Evolutionary conservation across 768 basidiomycete genomes (phyloP).

Genomic region (Lactarius vividus): DNA sequence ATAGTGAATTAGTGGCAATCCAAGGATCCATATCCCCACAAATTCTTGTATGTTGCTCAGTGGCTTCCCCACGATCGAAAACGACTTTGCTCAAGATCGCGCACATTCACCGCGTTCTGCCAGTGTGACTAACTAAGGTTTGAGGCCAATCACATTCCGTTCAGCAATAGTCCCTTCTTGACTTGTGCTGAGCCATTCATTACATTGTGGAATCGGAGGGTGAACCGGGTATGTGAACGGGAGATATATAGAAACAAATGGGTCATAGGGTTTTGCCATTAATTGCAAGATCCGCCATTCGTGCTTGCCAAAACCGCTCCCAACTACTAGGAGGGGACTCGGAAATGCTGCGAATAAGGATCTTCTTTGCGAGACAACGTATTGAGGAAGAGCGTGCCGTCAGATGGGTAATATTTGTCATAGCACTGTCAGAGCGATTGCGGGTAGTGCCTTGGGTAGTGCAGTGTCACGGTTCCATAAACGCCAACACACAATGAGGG

Average conservation of each 20-base stretch:
- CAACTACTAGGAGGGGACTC: too few species aligned
- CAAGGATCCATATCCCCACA: not conserved
- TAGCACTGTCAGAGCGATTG: too few species aligned
- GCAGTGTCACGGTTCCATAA: too few species aligned
- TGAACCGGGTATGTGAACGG: not conserved
- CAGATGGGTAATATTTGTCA: too few species aligned
- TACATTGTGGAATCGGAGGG: not conserved
- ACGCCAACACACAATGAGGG: not conserved
- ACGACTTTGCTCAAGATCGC: not conserved
- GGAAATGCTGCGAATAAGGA: too few species aligned
- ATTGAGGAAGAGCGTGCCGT: too few species aligned
- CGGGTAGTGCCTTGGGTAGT: too few species aligned
- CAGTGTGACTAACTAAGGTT: not conserved
- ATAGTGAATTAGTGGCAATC: not conserved
- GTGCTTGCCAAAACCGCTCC: too few species aligned
- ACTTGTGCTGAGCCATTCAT: not conserved
- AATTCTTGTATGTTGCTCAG: not conserved
- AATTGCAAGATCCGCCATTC: too few species aligned
- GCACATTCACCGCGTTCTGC: not conserved
- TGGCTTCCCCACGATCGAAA: not conserved
- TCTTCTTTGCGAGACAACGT: too few species aligned
- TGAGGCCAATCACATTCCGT: not conserved
- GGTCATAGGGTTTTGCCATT: not conserved
- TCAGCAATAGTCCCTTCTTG: not conserved
- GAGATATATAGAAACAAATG: not conserved